Base-by-base conservation (phyloP, 176 grass and related monocot genomes). In the Hsuehochloa calcarea region DNA sequence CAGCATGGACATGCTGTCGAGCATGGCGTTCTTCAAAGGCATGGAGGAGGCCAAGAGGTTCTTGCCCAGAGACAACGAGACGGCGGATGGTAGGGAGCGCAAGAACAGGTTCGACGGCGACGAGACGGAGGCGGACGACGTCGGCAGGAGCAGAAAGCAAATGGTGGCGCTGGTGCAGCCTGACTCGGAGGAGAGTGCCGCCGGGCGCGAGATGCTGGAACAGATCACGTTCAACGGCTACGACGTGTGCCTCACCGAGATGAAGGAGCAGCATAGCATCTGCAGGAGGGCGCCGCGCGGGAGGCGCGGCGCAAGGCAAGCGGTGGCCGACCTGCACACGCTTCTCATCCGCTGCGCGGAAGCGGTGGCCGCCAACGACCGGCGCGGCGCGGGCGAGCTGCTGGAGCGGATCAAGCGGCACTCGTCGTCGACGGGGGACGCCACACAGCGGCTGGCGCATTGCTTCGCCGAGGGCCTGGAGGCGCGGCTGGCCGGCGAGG, bases 401-500 rank as follows among this genome's bases (percentile, higher is more conserved):
- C 59, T 90, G 6, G 65, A 79, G 75, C 81, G 66, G 63, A 85
- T 93, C 44, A 82, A 72, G 38, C 80, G 71, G 76, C 76, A 87
- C 74, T 25, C 87, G 23, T 80, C 80, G 1, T 70, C 75, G 2
- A 70, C 47, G 14, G 84, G 91, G 22, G 84, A 90, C 35, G 84
- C 84, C 29, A 87, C 59, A 50, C 80, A 90, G 87, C 82, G 87
- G 49, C 58, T 92, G 70, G 91, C 91, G 20, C 84, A 92, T 50
- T 92, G 65, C 82, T 92, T 92, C 43, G 37, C 87, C 27, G 76
- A 90, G 4, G 91, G 91, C 41, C 87, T 90, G 22, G 80, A 92
- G 59, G 84, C 91, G 37, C 79, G 87, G 51, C 27, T 87, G 39
- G 80, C 50, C 10, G 87, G 87, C 52, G 90, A 34, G 3, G 91